phyloP scores from a whole-genome alignment of 2,329 filamentous ascomycete genomes.

The Epichloe aotearoae region DNA sequence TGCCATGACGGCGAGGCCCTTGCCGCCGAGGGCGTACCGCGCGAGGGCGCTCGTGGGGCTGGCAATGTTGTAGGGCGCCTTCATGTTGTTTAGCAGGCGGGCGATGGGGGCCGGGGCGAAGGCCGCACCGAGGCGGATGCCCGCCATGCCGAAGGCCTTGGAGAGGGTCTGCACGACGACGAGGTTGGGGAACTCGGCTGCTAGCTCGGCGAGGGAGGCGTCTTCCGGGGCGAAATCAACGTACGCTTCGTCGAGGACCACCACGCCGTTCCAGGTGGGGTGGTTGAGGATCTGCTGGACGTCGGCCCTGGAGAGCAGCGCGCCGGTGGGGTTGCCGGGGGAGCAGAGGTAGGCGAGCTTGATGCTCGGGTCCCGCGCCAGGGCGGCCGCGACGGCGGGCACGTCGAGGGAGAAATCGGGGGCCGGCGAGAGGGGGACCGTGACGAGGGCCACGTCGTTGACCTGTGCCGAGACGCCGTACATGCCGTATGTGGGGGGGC shows the following conservation, averaged over 20 bases:
- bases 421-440: conserved; percentile 64
- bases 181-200: conserved; percentile 83
- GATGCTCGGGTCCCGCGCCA: conserved; percentile 49
- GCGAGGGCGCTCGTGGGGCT: conserved; percentile 78
- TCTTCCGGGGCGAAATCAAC: conserved; percentile 74
- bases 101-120: conserved; percentile 69
- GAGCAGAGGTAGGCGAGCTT: conserved; percentile 91
- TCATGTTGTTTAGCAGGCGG: conserved; percentile 72
- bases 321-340: conserved; percentile 86
- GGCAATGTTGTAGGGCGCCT: conserved; percentile 92
- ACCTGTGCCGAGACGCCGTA: conserved; percentile 89
- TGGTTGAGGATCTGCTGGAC: conserved; percentile 65
- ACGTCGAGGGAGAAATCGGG: conserved; percentile 65
- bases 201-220: conserved; percentile 80
- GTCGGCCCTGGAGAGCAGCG: conserved; percentile 61
- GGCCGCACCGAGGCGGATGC: conserved; percentile 77
- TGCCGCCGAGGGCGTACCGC: conserved; percentile 51
- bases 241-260: conserved; percentile 92
- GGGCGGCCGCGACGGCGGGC: conserved; percentile 48
- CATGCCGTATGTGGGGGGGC: conserved; percentile 97
- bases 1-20: conserved; percentile 62
- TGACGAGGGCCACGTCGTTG: conserved; percentile 79
- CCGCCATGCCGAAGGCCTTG: conserved; percentile 92
- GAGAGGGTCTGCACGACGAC: conserved; percentile 98
- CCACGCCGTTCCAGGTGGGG: conserved; percentile 87